These are phyloP conservation scores for Protomyces gravidus DNA, from an alignment of 1,139 yeast species.

Conservation along the genomic window DNA sequence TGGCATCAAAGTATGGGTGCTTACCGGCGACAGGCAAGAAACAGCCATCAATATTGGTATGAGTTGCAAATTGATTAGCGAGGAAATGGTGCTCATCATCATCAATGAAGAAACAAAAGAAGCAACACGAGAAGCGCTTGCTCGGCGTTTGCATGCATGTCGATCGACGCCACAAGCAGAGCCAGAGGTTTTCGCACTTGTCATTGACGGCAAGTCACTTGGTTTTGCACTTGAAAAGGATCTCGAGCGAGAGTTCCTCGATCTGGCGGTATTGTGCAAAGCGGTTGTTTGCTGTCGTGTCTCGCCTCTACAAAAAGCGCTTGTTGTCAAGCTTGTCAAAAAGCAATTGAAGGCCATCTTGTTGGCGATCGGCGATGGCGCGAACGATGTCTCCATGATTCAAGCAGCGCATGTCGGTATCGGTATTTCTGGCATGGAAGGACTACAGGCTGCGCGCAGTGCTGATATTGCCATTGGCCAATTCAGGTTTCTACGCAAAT, in stretches of 20 bases:
- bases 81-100: constrained; percentile 89
- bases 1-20: constrained; percentile 94
- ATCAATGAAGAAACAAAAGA: constrained; percentile 80
- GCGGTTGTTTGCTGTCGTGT: constrained; percentile 98
- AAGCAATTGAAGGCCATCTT: constrained; percentile 66
- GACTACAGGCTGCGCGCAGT: constrained; percentile 98
- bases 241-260: constrained; percentile 71
- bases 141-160: constrained; percentile 72
- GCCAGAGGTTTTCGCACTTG: constrained; percentile 75
- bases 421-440: constrained; percentile 98
- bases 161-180: constrained; percentile 56
- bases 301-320: constrained; percentile 93
- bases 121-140: constrained; percentile 65
- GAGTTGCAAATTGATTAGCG: constrained; percentile 90
- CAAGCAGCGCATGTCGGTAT: constrained; percentile 99
- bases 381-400: constrained; percentile 97
- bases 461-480: constrained; percentile 98
- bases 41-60: constrained; percentile 99
- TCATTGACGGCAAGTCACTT: constrained; percentile 90
- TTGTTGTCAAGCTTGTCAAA: constrained; percentile 88
- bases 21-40: constrained; percentile 97
- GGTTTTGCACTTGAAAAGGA: constrained; percentile 78
- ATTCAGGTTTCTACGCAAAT: constrained; percentile 74
- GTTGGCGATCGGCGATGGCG: constrained; percentile 96
- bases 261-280: constrained; percentile 79